These are phyloP conservation scores for Microcyclosporella mali DNA, from an alignment of 2,329 filamentous ascomycete genomes.

Conservation along the genomic window DNA sequence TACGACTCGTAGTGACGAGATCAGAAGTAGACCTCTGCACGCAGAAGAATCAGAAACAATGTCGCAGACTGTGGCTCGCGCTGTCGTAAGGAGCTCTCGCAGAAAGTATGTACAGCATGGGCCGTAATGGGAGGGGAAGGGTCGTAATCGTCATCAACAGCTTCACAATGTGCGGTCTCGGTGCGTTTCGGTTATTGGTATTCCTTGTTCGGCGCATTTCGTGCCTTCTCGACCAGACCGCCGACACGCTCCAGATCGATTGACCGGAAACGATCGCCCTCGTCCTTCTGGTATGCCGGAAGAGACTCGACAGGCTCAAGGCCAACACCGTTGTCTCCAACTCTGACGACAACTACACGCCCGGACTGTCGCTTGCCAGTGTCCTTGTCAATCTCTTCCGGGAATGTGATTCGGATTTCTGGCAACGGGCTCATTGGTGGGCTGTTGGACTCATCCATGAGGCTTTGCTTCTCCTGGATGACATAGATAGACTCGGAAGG, in stretches of 20 bases:
- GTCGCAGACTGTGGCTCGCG: constrained; percentile 15
- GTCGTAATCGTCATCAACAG: constrained; percentile 22
- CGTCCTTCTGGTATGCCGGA: constrained; percentile 82
- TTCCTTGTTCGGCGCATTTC: constrained; percentile 14
- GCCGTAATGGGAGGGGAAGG: constrained; percentile 5
- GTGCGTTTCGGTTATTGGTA: constrained; percentile 7
- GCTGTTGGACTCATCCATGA: constrained; percentile 68
- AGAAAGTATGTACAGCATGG: constrained; percentile 8
- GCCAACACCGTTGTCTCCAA: constrained; percentile 82
- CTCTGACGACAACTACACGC: constrained; percentile 82
- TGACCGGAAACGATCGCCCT: constrained; percentile 72
- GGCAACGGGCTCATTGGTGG: constrained; percentile 76
- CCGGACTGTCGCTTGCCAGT: constrained; percentile 73
- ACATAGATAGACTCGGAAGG: constrained; percentile 62
- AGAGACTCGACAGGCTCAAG: constrained; percentile 77
- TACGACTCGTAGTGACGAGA: no score
- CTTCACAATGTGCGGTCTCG: constrained; percentile 11
- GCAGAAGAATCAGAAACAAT: constrained; percentile 6
- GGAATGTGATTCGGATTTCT: constrained; percentile 97
- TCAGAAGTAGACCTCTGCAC: neutral
- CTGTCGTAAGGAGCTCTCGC: constrained; percentile 12
- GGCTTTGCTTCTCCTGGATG: constrained; percentile 71
- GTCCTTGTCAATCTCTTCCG: constrained; percentile 78
- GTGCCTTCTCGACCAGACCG: constrained; percentile 80
- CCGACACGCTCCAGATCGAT: constrained; percentile 93